Evolutionary conservation across 2,329 filamentous ascomycete genomes (phyloP), one percentile per base, ranked within the genome.

Genomic region (Myriosclerotinia duriaeana): DNA sequence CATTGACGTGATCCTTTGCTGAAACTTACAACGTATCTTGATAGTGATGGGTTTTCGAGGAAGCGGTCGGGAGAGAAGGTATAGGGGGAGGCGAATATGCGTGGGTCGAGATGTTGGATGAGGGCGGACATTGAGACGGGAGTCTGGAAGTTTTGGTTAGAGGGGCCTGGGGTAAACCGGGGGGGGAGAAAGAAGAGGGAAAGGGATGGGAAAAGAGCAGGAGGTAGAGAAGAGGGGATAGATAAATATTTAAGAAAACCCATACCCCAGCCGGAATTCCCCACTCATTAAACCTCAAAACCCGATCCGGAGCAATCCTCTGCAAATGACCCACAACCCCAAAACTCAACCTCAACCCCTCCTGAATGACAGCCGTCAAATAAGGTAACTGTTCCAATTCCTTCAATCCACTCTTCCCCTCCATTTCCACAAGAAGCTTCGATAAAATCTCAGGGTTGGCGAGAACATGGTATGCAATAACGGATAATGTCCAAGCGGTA

Each of bases 1-100:
- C 81, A 83, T n/a, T 73, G 73, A 17, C 80, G 71, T 5, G 75
- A 74, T 2, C 79, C 81, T 59, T 77, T 80, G 3, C 76, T 78
- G 68, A 82, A 83, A 1, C 78, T 65, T 17, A 81, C 73, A 53
- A 82, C 75, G 52, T 76, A 77, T n/a, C 74, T 74, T 38, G 22
- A 40, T 56, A 46, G 44, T 14, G 54, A 56, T 44, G 22, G 44
- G 12, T 44, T 38, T 40, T 77, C 77, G 5, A 81, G 68, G 76
- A 78, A 82, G 3, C 80, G 76, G 52, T 81, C 78, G 0, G 80
- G 80, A 4, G 69, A 56, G 65, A 80, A 83, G 0, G 70, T 66
- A 44, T 79, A 71, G 0, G 80, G 77, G 3, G 80, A 72, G 0
- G 79, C 73, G 66, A 77, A 79, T 22, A 78, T 68, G 12, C 67